Percentiles rank a stretch among this genome's conserved stretches.
Conservation (phyloP, 1,284 basidiomycete genomes). For the Ceratobasidium sp. region DNA sequence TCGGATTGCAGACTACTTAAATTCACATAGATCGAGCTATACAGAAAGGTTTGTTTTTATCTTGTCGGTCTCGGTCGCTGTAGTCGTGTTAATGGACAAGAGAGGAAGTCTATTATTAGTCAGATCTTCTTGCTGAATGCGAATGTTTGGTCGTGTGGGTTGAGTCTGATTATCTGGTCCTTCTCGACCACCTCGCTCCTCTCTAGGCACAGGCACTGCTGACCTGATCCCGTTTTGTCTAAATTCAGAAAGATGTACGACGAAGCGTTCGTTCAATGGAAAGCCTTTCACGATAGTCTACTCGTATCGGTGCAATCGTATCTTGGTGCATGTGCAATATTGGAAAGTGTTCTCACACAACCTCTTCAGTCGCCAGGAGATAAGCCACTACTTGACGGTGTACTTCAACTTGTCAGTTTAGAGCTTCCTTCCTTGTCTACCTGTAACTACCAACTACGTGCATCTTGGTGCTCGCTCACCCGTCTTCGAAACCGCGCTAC, state of each 20-base stretch:
- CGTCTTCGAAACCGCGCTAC: conserved; percentile 29
- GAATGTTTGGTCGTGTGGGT: too few relatives aligned
- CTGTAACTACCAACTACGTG: not conserved
- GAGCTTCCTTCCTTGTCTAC: not conserved
- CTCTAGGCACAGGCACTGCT: too few relatives aligned
- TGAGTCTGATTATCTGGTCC: too few relatives aligned
- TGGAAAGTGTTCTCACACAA: not conserved
- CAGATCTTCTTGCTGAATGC: too few relatives aligned
- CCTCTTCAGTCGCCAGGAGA: not conserved
- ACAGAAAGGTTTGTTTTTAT: too few relatives aligned
- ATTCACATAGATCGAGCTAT: too few relatives aligned
- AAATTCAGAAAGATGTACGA: not conserved
- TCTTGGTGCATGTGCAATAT: conserved; percentile 1
- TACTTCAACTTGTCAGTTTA: not conserved
- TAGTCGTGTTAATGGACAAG: too few relatives aligned
- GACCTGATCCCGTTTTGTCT: not conserved
- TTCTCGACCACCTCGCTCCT: too few relatives aligned
- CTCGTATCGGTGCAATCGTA: not conserved
- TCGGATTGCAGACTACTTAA: too few relatives aligned
- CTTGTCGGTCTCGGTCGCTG: too few relatives aligned
- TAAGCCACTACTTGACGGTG: not conserved
- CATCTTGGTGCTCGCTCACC: not conserved
- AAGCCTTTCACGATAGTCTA: not conserved
- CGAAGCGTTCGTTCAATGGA: conserved; percentile 3
- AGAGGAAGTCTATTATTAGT: too few relatives aligned